phyloP scores from a whole-genome alignment of 2,329 filamentous ascomycete species.

The Trichoderma afroharzianum region DNA sequence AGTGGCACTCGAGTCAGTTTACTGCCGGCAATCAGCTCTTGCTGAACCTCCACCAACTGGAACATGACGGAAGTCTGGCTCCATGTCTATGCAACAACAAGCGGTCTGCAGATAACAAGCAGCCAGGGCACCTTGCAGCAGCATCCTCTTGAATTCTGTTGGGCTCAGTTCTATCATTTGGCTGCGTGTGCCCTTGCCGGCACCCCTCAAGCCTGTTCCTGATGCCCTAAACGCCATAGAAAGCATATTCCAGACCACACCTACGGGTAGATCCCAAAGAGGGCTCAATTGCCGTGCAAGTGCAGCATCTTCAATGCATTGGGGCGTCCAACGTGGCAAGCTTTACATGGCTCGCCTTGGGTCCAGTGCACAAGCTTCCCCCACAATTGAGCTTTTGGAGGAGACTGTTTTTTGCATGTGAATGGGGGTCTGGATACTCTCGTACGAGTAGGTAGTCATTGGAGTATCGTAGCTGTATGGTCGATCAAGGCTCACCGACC shows the following conservation, averaged over 20 bases:
- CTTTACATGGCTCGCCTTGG: background rate
- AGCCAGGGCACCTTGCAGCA: background rate
- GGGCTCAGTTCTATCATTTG: background rate
- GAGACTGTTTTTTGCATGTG: background rate
- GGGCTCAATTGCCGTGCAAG: background rate
- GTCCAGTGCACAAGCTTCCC: background rate
- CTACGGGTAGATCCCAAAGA: background rate
- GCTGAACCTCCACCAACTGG: background rate
- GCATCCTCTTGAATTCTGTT: background rate
- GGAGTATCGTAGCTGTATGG: background rate
- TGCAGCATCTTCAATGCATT: background rate
- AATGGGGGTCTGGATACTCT: background rate
- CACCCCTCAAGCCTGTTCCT: background rate
- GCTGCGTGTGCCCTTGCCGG: background rate
- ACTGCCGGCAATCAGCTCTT: background rate
- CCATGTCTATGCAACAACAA: slow-evolving; percentile 3
- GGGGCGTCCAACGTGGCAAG: slow-evolving; percentile 6
- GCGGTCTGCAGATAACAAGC: slow-evolving; percentile 5
- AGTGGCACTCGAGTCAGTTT: background rate
- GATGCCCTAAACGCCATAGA: background rate
- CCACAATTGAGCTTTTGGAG: background rate
- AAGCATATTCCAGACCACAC: too few species aligned
- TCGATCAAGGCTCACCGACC: slow-evolving; percentile 9
- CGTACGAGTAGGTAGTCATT: background rate
- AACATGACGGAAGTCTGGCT: background rate